phyloP scores from a whole-genome alignment of 148 eudicot species.

The Pouteria glomerata region DNA sequence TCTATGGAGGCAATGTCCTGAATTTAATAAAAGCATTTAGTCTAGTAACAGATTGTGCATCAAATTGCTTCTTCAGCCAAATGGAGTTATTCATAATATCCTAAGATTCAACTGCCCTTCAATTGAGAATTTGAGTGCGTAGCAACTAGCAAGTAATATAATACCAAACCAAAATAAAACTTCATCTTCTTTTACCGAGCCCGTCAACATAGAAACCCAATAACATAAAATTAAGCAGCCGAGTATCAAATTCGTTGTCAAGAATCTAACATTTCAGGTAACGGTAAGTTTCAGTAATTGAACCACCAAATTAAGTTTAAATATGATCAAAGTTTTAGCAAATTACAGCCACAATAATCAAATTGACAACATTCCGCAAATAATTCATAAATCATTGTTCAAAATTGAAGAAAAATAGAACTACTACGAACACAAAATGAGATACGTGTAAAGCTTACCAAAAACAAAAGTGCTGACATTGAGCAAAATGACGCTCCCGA shows the following conservation, averaged over 20 bases:
- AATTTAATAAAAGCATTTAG: neutral
- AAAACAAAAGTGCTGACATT: conserved; percentile 53
- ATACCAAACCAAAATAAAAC: neutral
- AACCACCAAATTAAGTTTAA: conserved; percentile 2
- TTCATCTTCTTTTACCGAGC: neutral
- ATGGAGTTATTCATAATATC: neutral
- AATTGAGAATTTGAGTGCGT: neutral
- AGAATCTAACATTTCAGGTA: neutral
- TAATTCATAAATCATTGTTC: neutral
- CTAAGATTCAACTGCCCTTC: neutral
- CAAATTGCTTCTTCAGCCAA: neutral
- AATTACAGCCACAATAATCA: no score
- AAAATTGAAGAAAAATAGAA: neutral
- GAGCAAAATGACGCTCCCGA: conserved; percentile 60
- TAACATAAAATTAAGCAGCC: neutral
- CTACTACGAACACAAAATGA: neutral
- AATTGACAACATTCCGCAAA: neutral
- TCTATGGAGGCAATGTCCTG: neutral
- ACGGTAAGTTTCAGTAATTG: no score
- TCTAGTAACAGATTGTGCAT: neutral
- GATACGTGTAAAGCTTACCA: conserved; percentile 19
- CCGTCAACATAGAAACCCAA: neutral
- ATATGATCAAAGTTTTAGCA: no score
- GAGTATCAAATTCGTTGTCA: neutral
- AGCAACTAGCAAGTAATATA: neutral